These are phyloP conservation scores for Clonostachys chloroleuca DNA, from an alignment of 2,329 filamentous ascomycete genomes.

Conservation along the genomic window DNA sequence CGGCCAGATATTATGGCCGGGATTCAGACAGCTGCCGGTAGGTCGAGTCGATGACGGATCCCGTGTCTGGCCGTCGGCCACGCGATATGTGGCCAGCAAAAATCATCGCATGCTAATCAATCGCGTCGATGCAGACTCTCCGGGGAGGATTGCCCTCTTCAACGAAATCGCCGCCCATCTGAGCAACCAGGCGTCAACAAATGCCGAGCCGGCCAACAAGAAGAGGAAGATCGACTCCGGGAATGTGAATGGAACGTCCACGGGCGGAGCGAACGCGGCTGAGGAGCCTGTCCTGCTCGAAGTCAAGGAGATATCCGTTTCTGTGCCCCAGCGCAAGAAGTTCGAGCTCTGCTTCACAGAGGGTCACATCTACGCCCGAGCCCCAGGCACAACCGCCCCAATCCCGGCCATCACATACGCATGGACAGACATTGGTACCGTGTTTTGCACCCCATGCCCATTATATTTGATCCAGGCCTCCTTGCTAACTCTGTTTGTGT, in stretches of 20 bases:
- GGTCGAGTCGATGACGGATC: conserved; percentile 5
- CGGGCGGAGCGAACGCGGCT: conserved; percentile 21
- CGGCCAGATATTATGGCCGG: conserved; percentile 51
- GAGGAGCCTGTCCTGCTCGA: conserved; percentile 51
- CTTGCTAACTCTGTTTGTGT: background rate
- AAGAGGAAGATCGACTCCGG: conserved; percentile 42
- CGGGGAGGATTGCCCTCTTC: conserved; percentile 45
- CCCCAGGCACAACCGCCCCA: conserved; percentile 44
- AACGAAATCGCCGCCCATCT: conserved; percentile 51
- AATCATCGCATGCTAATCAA: conserved; percentile 1
- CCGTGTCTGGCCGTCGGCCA: too few relatives aligned
- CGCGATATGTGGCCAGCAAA: too few relatives aligned
- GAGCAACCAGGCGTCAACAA: conserved; percentile 33
- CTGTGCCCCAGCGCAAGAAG: conserved; percentile 65
- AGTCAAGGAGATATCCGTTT: conserved; percentile 64
- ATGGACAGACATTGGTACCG: conserved; percentile 58
- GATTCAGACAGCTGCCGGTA: conserved; percentile 50
- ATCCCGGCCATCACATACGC: conserved; percentile 50
- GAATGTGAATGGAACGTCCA: conserved; percentile 10
- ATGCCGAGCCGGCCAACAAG: conserved; percentile 44
- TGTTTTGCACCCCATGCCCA: background rate
- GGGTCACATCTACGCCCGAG: conserved; percentile 53
- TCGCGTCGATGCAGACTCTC: conserved; percentile 35
- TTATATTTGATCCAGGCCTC: background rate
- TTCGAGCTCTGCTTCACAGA: conserved; percentile 60